Conservation (phyloP, 768 basidiomycete species). For the Phlebiopsis flavidoalba region DNA sequence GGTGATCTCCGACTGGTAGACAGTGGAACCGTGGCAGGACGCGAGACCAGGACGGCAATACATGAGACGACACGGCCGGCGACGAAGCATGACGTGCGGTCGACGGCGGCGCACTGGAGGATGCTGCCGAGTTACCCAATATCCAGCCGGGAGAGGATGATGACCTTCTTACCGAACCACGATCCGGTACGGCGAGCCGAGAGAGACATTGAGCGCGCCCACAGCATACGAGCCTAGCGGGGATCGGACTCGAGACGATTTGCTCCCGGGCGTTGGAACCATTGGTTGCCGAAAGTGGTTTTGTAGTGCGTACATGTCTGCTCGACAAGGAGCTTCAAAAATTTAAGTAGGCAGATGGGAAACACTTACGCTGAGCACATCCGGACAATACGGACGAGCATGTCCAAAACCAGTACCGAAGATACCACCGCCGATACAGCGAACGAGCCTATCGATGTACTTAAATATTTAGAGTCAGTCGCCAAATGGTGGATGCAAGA, state of each 20-base stretch:
- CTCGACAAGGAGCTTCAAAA: too few relatives aligned
- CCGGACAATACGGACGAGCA: conserved; percentile 83
- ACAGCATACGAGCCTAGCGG: conserved; percentile 68
- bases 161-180: conserved; percentile 52
- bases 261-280: conserved; percentile 51
- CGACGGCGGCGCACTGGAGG: conserved; percentile 59
- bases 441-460: conserved; percentile 76
- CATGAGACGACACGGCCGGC: conserved; percentile 51
- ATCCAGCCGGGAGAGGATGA: conserved; percentile 64
- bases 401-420: conserved; percentile 82
- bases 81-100: conserved; percentile 75
- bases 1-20: conserved; percentile 74
- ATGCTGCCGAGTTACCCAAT: conserved; percentile 71
- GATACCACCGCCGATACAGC: conserved; percentile 78
- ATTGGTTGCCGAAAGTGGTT: conserved; percentile 34
- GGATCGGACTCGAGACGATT: conserved; percentile 82
- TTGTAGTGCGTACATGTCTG: conserved; percentile 32
- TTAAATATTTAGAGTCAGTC: conserved; percentile 20
- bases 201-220: conserved; percentile 59
- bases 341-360: background rate
- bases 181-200: conserved; percentile 56
- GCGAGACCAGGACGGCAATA: conserved; percentile 61
- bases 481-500: background rate
- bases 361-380: conserved; percentile 49
- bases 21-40: conserved; percentile 64